phyloP scores from a whole-genome alignment of 352 stramenopile species.

The Globisporangium iwayamae region DNA sequence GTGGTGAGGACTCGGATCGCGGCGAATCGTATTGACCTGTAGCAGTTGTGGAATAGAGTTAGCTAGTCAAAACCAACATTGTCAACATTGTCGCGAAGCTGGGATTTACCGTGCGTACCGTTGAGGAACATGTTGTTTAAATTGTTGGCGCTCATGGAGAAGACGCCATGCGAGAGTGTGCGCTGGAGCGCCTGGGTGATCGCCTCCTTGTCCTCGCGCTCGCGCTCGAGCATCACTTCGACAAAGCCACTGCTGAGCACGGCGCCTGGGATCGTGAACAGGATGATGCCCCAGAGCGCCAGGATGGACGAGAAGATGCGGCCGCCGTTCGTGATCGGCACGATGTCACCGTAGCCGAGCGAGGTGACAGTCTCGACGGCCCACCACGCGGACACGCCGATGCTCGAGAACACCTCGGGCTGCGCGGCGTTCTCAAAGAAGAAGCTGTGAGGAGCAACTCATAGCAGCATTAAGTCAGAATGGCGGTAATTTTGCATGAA shows the following conservation, averaged over 20 bases:
- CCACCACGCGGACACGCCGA: constrained; percentile 77
- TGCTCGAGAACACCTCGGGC: constrained; percentile 73
- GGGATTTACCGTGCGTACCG: constrained; percentile 1
- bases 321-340: constrained; percentile 60
- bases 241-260: constrained; percentile 79
- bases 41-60: constrained; percentile 9
- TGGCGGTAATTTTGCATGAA: not conserved
- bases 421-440: constrained; percentile 76
- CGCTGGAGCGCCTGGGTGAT: constrained; percentile 51
- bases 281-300: constrained; percentile 81
- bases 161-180: constrained; percentile 47
- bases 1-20: constrained; percentile 25
- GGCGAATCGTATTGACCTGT: constrained; percentile 30
- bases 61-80: not conserved
- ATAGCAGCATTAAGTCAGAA: not conserved
- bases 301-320: constrained; percentile 73
- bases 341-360: constrained; percentile 85
- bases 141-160: constrained; percentile 31
- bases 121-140: constrained; percentile 35
- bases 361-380: constrained; percentile 82
- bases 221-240: constrained; percentile 81
- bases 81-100: not conserved
- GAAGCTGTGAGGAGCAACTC: constrained; percentile 33
- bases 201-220: constrained; percentile 51
- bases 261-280: constrained; percentile 83